Percentiles rank a stretch among this genome's conserved stretches.
Conservation (phyloP, 2,329 filamentous ascomycete genomes). For the Lojkania enalia region DNA sequence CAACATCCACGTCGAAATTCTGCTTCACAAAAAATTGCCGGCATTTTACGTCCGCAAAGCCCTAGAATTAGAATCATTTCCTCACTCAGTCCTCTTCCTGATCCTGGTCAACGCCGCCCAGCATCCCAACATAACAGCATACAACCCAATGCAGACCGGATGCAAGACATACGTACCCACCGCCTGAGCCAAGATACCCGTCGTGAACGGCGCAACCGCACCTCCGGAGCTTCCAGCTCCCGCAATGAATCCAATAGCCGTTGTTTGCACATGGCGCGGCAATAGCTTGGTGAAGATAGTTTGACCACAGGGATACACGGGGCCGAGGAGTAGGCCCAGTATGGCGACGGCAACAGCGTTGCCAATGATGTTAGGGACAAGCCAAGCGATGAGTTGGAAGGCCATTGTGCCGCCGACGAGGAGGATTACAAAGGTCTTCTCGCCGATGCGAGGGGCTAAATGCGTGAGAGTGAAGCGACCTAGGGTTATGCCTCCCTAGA, state of each 20-base stretch:
- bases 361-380: conserved; percentile 68
- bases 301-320: conserved; percentile 75
- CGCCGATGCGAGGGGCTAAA: conserved; percentile 68
- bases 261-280: conserved; percentile 62
- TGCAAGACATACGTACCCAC: conserved; percentile 65
- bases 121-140: conserved; percentile 65
- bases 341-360: conserved; percentile 57
- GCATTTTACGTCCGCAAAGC: too few relatives aligned
- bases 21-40: too few relatives aligned
- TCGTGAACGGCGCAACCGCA: conserved; percentile 67
- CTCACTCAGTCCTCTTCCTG: conserved; percentile 63
- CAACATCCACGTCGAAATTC: too few relatives aligned
- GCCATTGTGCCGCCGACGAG: conserved; percentile 64
- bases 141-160: conserved; percentile 69
- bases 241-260: conserved; percentile 68
- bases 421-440: conserved; percentile 68
- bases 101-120: conserved; percentile 64
- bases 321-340: conserved; percentile 75
- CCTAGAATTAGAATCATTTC: neutral
- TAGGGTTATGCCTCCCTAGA: conserved; percentile 72
- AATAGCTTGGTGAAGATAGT: conserved; percentile 66
- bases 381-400: conserved; percentile 79
- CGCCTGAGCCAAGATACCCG: conserved; percentile 64
- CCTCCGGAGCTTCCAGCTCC: conserved; percentile 72
- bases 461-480: conserved; percentile 73